Evolutionary conservation across 208 protist genomes (phyloP).

Genomic region (Naegleria gruberi): DNA sequence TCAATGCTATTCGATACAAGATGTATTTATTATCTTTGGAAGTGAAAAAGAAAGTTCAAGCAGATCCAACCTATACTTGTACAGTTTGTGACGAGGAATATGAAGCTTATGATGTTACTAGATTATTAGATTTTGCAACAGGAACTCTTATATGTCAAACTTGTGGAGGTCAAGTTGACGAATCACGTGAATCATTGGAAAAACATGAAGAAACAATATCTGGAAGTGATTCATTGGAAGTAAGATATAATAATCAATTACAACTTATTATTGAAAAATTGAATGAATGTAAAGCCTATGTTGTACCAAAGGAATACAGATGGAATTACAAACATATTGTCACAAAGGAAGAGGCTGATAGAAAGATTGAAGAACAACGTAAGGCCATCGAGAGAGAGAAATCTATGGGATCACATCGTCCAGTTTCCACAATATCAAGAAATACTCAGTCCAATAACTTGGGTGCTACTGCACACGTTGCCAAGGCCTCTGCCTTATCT

Average conservation of each 20-base stretch:
- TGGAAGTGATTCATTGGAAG: neutral
- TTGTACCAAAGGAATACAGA: neutral
- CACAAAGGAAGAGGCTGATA: neutral
- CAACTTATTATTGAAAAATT: neutral
- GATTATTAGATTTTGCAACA: neutral
- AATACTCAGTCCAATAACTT: neutral
- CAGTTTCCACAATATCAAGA: neutral
- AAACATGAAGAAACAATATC: neutral
- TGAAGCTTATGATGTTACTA: neutral
- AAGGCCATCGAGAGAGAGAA: neutral
- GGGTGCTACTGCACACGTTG: neutral
- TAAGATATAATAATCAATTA: neutral
- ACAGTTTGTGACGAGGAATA: neutral
- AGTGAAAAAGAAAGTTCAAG: neutral
- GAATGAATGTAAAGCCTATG: neutral
- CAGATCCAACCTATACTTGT: neutral
- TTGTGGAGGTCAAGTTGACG: neutral
- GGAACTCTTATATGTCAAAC: neutral
- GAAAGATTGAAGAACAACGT: neutral
- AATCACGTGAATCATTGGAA: neutral
- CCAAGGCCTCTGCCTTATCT: neutral
- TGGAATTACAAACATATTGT: neutral
- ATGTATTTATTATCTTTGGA: neutral
- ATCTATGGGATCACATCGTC: neutral
- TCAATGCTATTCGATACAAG: neutral